Percentiles rank a stretch among this genome's conserved stretches.
These are phyloP conservation scores for Didymella glomerata DNA, from an alignment of 2,329 filamentous ascomycete species.

Conservation along the genomic window DNA sequence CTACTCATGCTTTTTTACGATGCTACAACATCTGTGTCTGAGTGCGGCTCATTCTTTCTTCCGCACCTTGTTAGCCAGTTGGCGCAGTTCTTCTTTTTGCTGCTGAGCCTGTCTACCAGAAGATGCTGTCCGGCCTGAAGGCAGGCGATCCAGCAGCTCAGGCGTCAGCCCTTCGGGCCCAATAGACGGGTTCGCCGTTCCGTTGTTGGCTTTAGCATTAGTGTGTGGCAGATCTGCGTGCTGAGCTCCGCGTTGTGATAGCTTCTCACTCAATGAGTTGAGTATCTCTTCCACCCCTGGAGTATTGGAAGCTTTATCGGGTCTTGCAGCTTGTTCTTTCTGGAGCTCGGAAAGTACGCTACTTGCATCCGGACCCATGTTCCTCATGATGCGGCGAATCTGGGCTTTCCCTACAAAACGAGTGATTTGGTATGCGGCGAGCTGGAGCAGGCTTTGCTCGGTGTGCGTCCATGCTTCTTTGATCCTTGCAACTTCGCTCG, in stretches of 20 bases:
- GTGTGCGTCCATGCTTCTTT: background rate
- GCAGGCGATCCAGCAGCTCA: background rate
- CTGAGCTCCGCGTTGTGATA: background rate
- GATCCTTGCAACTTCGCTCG: background rate
- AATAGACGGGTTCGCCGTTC: background rate
- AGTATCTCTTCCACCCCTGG: background rate
- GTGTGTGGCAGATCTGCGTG: background rate
- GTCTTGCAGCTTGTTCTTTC: background rate
- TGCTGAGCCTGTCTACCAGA: background rate
- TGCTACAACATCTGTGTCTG: background rate
- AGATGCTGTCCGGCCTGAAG: background rate
- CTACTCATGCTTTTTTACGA: background rate
- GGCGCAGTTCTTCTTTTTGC: background rate
- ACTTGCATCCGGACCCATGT: background rate
- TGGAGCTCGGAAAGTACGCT: background rate
- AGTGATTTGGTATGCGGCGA: background rate
- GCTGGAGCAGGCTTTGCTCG: background rate
- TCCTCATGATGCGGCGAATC: background rate
- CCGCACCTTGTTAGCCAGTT: background rate
- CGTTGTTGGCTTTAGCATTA: background rate
- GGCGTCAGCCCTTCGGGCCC: background rate
- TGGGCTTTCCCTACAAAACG: background rate
- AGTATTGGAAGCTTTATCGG: too few species aligned
- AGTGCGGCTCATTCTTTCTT: background rate
- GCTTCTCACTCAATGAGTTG: background rate